Evolutionary conservation across 768 basidiomycete species (phyloP).

Genomic region (Strobilomyces dryophilus): DNA sequence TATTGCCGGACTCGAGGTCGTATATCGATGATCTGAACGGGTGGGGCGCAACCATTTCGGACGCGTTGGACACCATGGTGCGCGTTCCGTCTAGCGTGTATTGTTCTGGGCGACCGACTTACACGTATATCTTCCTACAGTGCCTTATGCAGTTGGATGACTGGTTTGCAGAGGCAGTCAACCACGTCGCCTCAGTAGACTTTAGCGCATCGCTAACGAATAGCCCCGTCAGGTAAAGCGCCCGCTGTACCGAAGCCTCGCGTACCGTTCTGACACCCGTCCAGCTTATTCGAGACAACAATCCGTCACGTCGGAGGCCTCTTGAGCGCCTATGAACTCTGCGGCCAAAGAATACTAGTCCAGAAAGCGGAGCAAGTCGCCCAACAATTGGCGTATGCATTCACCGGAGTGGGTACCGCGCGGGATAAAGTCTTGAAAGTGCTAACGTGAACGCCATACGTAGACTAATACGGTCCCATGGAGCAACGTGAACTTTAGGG

Average conservation of each 20-base stretch:
- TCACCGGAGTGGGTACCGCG: constrained; percentile 46
- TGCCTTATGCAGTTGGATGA: constrained; percentile 59
- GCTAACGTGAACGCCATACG: not conserved
- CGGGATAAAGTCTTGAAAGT: not conserved
- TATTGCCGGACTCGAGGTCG: constrained; percentile 44
- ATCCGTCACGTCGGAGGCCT: constrained; percentile 71
- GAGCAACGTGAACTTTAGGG: constrained; percentile 34
- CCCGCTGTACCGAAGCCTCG: not conserved
- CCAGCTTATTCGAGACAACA: constrained; percentile 62
- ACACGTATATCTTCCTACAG: constrained; percentile 27
- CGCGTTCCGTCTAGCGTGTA: constrained; percentile 4
- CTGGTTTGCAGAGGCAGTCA: constrained; percentile 51
- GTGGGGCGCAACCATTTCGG: constrained; percentile 62
- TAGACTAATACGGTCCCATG: constrained; percentile 39
- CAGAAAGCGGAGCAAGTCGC: constrained; percentile 60
- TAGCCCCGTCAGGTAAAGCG: constrained; percentile 42
- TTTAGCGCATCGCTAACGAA: constrained; percentile 44
- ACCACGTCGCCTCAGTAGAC: constrained; percentile 50
- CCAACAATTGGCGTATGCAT: constrained; percentile 60
- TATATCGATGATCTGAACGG: constrained; percentile 34
- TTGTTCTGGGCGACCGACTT: not conserved
- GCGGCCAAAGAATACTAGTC: constrained; percentile 47
- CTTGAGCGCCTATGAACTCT: constrained; percentile 67
- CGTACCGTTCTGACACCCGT: too few species aligned
- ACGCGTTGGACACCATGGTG: constrained; percentile 61